Evolutionary conservation across 2,329 filamentous ascomycete genomes (phyloP), one percentile per base, ranked within the genome.

Genomic region (Coniochaeta hoffmannii): DNA sequence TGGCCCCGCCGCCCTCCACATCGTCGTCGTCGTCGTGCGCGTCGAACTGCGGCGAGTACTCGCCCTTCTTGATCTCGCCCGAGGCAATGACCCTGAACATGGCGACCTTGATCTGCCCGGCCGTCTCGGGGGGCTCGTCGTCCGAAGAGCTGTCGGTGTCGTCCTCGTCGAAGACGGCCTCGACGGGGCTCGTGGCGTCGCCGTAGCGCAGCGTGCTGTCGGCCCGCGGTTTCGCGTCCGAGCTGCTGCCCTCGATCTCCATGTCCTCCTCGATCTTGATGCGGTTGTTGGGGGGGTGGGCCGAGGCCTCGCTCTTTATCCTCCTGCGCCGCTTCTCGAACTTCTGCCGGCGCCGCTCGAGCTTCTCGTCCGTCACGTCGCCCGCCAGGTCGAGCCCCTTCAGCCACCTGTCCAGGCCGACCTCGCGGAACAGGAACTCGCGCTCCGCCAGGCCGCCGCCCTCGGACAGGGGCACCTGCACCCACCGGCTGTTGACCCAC

Each of bases 401-500:
- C 15, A 99, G 81, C 92, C 94, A 99, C 63, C 92, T 81, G 74
- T 99, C 94, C 54, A 99, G 76, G 2, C 94, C 94, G 50, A 99
- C 94, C 71, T 99, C 94, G 56, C 93, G 89, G 73, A 99, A 99
- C 61, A 99, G 76, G 64, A 99, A 99, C 69, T 99, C 94, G 61
- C 94, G 85, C 76, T 99, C 94, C 30, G 94, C 94, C 49, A 99
- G 82, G 41, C 94, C 94, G 52, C 94, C 94, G 31, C 93, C 93
- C 72, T 97, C 93, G 24, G 87, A 84, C 28, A 92, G 87, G 2
- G 93, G 90, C 7, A 99, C 85, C 67, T 95, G 93, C 52, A 99
- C 94, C 94, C 94, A 99, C 64, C 94, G 82, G 55, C 91, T 97
- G 67, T 97, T 99, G 24, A 99, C 95, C 94, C 94, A 99, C 1